phyloP scores from a whole-genome alignment of 2,329 filamentous ascomycete genomes.

The Sclerotinia spermophila region DNA sequence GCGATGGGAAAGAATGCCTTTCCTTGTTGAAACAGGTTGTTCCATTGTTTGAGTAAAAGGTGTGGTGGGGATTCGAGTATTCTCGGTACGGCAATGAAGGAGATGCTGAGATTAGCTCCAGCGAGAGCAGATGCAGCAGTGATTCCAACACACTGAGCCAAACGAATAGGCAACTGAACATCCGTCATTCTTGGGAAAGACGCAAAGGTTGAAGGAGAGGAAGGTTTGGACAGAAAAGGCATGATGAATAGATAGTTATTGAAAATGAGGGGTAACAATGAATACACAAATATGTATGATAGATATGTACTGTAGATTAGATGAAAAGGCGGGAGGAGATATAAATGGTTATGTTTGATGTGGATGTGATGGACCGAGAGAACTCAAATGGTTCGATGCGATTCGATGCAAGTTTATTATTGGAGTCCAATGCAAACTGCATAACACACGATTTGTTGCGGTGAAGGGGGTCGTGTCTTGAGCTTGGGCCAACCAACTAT shows the following conservation, averaged over 20 bases:
- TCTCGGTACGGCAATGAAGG: slow-evolving; percentile 47
- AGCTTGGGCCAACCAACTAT: background rate
- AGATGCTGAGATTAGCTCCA: slow-evolving; percentile 42
- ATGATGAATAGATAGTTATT: slow-evolving; percentile 7
- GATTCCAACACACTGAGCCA: slow-evolving; percentile 49
- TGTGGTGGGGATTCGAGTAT: slow-evolving; percentile 53
- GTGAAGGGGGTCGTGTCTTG: background rate
- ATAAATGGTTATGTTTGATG: slow-evolving; percentile 12
- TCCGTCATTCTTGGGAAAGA: slow-evolving; percentile 1
- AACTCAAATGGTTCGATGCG: slow-evolving; percentile 1
- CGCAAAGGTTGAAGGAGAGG: slow-evolving; percentile 13
- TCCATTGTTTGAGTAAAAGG: slow-evolving; percentile 55
- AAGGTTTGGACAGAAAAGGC: slow-evolving; percentile 12
- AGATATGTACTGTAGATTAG: slow-evolving; percentile 3
- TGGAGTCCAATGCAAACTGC: background rate
- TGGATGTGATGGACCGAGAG: background rate
- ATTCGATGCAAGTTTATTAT: slow-evolving; percentile 11
- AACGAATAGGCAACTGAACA: slow-evolving; percentile 38
- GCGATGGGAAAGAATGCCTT: slow-evolving; percentile 39
- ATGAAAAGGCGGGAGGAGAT: background rate
- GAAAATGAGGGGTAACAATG: background rate
- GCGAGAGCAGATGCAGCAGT: slow-evolving; percentile 47
- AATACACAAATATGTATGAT: background rate
- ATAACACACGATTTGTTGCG: slow-evolving; percentile 1
- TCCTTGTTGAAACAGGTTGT: slow-evolving; percentile 42